These are phyloP conservation scores for Kazachstania africana DNA, from an alignment of 805 yeast genomes.

Conservation along the genomic window DNA sequence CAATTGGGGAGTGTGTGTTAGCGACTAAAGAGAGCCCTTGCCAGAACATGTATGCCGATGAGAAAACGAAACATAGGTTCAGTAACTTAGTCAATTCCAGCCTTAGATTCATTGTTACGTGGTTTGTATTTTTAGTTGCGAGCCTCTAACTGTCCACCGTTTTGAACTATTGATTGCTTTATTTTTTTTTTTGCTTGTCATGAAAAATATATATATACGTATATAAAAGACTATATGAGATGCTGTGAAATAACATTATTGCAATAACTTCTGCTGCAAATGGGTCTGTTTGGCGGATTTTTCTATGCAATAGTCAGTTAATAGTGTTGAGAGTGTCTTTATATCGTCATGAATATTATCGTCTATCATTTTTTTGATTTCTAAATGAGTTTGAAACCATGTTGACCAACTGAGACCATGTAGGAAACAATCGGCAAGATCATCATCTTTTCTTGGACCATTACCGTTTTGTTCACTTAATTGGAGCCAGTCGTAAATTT, in stretches of 20 bases:
- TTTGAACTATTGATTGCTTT: neutral
- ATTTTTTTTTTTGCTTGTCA: neutral
- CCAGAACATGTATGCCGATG: slow-evolving; percentile 91
- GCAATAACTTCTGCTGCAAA: too few relatives aligned
- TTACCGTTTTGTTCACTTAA: slow-evolving; percentile 42
- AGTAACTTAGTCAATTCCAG: slow-evolving; percentile 54
- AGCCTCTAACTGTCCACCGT: too few relatives aligned
- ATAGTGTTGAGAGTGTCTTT: too few relatives aligned
- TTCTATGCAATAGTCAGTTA: too few relatives aligned
- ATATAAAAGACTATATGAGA: too few relatives aligned
- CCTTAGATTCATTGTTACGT: slow-evolving; percentile 49
- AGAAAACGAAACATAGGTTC: slow-evolving; percentile 63
- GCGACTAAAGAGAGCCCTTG: slow-evolving; percentile 65
- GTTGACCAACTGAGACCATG: slow-evolving; percentile 43
- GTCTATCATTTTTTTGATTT: neutral
- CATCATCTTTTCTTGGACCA: slow-evolving; percentile 43
- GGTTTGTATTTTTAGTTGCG: too few relatives aligned
- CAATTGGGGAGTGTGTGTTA: slow-evolving; percentile 84
- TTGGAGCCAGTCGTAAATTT: slow-evolving; percentile 57
- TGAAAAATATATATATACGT: neutral
- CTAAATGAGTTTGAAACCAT: slow-evolving; percentile 8
- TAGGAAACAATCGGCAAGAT: slow-evolving; percentile 51
- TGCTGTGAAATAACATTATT: too few relatives aligned
- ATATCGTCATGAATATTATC: too few relatives aligned
- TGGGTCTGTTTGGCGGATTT: too few relatives aligned